A percentile compares a stretch with the other conserved stretches of the same genome.
phyloP scores from a whole-genome alignment of 257 asterid species.

The Forsythia viridissima region DNA sequence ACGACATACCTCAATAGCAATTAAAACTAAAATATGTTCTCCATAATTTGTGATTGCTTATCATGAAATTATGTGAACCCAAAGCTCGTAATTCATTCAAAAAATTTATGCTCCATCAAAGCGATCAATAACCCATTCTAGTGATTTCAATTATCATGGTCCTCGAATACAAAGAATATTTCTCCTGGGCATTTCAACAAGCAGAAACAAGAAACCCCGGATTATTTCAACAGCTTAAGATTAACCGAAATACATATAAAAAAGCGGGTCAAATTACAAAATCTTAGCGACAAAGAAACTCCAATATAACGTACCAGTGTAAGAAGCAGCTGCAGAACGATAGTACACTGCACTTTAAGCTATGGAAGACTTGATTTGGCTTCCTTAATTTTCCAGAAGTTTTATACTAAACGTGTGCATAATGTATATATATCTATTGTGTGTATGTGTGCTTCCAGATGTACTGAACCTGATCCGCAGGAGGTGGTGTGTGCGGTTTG shows the following conservation, averaged over 20 bases:
- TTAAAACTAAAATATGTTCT: neutral
- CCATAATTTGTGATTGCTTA: neutral
- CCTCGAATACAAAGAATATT: neutral
- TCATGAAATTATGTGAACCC: neutral
- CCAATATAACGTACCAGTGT: neutral
- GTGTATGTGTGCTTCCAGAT: neutral
- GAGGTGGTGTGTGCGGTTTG: neutral
- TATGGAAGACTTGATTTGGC: too few species aligned
- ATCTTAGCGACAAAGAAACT: neutral
- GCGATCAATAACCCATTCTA: conserved; percentile 17
- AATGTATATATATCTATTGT: too few species aligned
- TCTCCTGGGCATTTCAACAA: conserved; percentile 5
- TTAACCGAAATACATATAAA: neutral
- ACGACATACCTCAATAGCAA: neutral
- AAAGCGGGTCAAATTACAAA: neutral
- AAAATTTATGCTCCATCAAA: neutral
- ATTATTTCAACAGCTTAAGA: neutral
- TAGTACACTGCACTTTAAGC: too few species aligned
- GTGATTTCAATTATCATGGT: neutral
- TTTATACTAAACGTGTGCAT: too few species aligned
- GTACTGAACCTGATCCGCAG: conserved; percentile 26
- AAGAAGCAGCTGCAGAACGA: neutral
- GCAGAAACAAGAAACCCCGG: neutral
- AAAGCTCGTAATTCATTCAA: neutral
- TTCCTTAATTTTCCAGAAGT: too few species aligned